phyloP scores from a whole-genome alignment of 306 rosid species.

The Vachellia collinsii region DNA sequence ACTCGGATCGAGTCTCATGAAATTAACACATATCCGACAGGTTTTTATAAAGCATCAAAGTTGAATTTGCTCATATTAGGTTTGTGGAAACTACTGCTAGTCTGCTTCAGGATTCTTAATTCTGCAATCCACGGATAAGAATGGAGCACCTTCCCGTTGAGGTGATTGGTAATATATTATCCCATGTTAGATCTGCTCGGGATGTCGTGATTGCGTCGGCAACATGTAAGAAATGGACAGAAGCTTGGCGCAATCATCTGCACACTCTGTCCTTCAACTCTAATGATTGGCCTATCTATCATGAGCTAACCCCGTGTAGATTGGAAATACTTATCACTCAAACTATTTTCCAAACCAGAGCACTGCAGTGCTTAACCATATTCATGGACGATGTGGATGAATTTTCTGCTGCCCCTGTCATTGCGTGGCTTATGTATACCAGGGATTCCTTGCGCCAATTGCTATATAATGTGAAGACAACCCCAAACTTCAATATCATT shows the following conservation, averaged over 20 bases:
- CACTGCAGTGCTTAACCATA: constrained; percentile 55
- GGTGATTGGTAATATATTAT: constrained; percentile 80
- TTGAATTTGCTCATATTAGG: not conserved
- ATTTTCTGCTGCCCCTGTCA: constrained; percentile 67
- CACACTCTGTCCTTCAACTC: constrained; percentile 69
- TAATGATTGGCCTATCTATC: constrained; percentile 62
- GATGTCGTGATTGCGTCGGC: constrained; percentile 79
- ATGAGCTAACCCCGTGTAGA: constrained; percentile 47
- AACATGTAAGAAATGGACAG: constrained; percentile 82
- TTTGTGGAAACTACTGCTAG: not conserved
- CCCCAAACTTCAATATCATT: constrained; percentile 67
- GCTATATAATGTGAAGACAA: constrained; percentile 57
- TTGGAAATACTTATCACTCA: constrained; percentile 80
- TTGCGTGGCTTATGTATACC: constrained; percentile 88
- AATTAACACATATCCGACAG: not conserved
- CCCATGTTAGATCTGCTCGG: constrained; percentile 73
- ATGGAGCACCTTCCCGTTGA: constrained; percentile 91
- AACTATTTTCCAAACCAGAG: constrained; percentile 77
- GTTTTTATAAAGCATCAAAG: constrained; percentile 16
- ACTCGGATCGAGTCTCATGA: constrained; percentile 8
- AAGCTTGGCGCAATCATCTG: constrained; percentile 70
- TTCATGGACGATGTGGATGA: constrained; percentile 67
- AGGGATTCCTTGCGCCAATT: constrained; percentile 62
- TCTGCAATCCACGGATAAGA: not conserved
- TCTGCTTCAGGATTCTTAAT: constrained; percentile 5